Base-by-base conservation (phyloP, 1,139 yeast genomes). In the Zygoascus hellenicus region DNA sequence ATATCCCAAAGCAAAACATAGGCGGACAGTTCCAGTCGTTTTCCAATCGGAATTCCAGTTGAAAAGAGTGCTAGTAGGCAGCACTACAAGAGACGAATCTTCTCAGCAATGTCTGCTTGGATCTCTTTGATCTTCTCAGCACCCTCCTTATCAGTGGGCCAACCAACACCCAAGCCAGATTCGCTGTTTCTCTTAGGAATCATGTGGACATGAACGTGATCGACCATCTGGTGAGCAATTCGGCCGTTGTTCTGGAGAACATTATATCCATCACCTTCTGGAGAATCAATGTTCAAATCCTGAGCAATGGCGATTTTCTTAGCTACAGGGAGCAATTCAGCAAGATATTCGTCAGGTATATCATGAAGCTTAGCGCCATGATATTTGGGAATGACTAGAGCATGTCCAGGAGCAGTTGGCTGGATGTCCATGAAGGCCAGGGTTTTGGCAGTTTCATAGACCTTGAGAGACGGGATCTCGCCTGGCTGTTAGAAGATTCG, bases 161-260 rank as follows among this genome's bases (percentile, higher is more conserved):
- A 90, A 30, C 92, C 96, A 33, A 90, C 89, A 33, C 74, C 75
- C 54, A 90, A 75, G 0, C 97, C 97, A 14, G 89, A 71, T 35
- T 74, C 74, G 2, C 65, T 71, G 57, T 81, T 81, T 50, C 75
- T 75, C 75, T 90, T 90, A 39, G 98, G 98, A 61, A 92, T 92
- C 67, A 92, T 78, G 64, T 92, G 98, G 76, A 92, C 85, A 66
- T 90, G 98, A 49, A 90, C 97, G 65, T 92, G 98, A 60, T 85
- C 95, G 51, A 92, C 97, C 50, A 75, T 80, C 68, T 92, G 97
- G 64, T 90, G 97, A 17, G 97, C 97, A 62, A 89, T 81, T 59
- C 85, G 69, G 35, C 97, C 97, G 58, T 92, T 90, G 73, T 92
- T 92, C 67, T 90, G 97, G 55, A 90, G 74, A 28, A 90, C 66